Base-by-base conservation (phyloP, 345 rosid genomes). In the Adansonia digitata region DNA sequence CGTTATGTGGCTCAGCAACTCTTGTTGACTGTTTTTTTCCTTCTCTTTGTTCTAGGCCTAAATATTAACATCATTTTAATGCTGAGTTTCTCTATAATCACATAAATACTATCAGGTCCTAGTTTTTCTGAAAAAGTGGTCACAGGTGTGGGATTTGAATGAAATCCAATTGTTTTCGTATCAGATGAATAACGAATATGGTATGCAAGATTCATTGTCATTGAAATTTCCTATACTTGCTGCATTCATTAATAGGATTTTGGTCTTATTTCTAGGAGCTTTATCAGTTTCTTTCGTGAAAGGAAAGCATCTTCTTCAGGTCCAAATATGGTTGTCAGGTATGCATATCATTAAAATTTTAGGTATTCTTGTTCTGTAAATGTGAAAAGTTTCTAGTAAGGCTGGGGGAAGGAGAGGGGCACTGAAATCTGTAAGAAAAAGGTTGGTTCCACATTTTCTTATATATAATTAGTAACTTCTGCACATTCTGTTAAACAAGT, bases 1-100 rank as follows among this genome's bases (percentile, higher is more conserved):
- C 97, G 97, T 90, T 98, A 95, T 93, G 98, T 95, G 99, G 99
- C 98, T 95, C 96, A 91, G 97, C 98, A 81, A 84, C 89, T 82
- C 85, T 86, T 80, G 80, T 86, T 82, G 74, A 74, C 18, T 51
- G 57, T 82, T 71, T 70, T 81, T 75, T 12, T 79, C n/a, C n/a
- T 77, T 31, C 72, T 37, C 20, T 69, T 27, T 48, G 35, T 31
- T 64, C 24, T 74, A 71, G 42, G 26, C 26, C 24, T 48, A 10
- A 69, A n/a, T 22, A 24, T 49, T 40, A 56, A 40, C 24, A 29
- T 37, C 15, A 57, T 42, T 40, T 56, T 49, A 52, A 35, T 71
- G 5, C 15, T 51, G n/a, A 52, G n/a, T 17, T 13, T 51, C 20
- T 35, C 27, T 34, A 5, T 39, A 42, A 22, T 69, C 59, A 5